These are phyloP conservation scores for Picochlorum sp. DNA, from an alignment of 139 green algal genomes.

Conservation along the genomic window DNA sequence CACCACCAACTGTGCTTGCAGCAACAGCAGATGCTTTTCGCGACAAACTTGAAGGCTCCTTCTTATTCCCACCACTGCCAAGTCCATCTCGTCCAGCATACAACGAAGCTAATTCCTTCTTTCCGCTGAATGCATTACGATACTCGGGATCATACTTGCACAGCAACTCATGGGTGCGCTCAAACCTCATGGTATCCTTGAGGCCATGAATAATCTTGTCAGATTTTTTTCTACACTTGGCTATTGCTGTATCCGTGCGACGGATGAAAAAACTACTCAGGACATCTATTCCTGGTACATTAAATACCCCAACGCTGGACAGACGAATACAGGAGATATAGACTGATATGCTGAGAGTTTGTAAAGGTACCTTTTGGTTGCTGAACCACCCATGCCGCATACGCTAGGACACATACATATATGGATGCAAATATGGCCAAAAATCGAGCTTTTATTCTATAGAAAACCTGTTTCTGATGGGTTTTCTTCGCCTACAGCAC, in stretches of 20 bases:
- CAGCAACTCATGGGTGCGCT: slow-evolving; percentile 48
- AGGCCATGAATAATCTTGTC: slow-evolving; percentile 52
- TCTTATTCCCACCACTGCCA: neutral
- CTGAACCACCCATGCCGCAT: slow-evolving; percentile 16
- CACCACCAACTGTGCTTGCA: neutral
- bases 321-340: slow-evolving; percentile 20
- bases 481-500: neutral
- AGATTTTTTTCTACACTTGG: slow-evolving; percentile 29
- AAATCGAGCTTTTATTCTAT: neutral
- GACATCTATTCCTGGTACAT: slow-evolving; percentile 7
- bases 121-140: slow-evolving; percentile 2
- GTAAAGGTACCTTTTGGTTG: slow-evolving; percentile 29
- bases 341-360: slow-evolving; percentile 23
- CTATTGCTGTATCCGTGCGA: slow-evolving; percentile 23
- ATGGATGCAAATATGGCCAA: slow-evolving; percentile 8
- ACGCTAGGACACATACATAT: slow-evolving; percentile 6
- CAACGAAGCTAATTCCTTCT: neutral
- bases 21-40: neutral
- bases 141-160: slow-evolving; percentile 59
- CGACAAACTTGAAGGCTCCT: neutral
- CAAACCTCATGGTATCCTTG: slow-evolving; percentile 54
- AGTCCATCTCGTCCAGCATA: neutral
- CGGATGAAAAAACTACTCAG: slow-evolving; percentile 18
- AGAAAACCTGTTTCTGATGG: neutral
- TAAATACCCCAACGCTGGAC: slow-evolving; percentile 13